Evolutionary conservation across 1,284 basidiomycete genomes (phyloP).

Genomic region (Cryptococcus sp.): DNA sequence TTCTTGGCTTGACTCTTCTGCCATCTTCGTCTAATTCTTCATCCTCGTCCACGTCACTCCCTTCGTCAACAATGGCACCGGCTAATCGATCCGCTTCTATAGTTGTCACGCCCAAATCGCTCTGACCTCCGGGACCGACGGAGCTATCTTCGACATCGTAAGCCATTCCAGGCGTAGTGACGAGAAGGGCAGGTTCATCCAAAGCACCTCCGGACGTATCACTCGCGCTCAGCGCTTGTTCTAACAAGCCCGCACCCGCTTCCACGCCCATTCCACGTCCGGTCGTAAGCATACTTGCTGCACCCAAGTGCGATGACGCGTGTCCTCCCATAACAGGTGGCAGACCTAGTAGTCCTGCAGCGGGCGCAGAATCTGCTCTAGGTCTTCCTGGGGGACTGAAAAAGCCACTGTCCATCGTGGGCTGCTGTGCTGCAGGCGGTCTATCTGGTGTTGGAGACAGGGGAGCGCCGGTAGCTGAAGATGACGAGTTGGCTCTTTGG

Average conservation of each 20-base stretch:
- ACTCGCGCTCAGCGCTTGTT: constrained; percentile 28
- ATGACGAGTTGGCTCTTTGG: constrained; percentile 28
- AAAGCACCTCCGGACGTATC: constrained; percentile 33
- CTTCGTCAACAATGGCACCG: constrained; percentile 36
- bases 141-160: constrained; percentile 57
- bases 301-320: constrained; percentile 8
- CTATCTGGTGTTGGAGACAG: constrained; percentile 16
- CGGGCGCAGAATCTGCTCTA: constrained; percentile 46
- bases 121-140: constrained; percentile 24
- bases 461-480: constrained; percentile 13
- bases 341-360: constrained; percentile 17
- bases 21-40: constrained; percentile 29
- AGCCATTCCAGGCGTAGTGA: constrained; percentile 50
- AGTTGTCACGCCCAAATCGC: constrained; percentile 26
- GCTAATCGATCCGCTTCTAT: constrained; percentile 24
- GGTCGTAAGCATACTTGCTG: constrained; percentile 29
- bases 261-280: constrained; percentile 29
- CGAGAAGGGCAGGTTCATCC: constrained; percentile 58
- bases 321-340: constrained; percentile 3
- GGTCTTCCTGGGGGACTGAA: constrained; percentile 36
- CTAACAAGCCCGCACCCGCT: constrained; percentile 16
- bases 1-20: constrained; percentile 4
- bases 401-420: constrained; percentile 29
- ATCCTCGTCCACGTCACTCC: constrained; percentile 50
- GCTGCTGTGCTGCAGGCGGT: constrained; percentile 15